Percentiles rank a stretch among this genome's conserved stretches.
These are phyloP conservation scores for Macrolepiota dolichaula DNA, from an alignment of 768 basidiomycete species.

Conservation along the genomic window DNA sequence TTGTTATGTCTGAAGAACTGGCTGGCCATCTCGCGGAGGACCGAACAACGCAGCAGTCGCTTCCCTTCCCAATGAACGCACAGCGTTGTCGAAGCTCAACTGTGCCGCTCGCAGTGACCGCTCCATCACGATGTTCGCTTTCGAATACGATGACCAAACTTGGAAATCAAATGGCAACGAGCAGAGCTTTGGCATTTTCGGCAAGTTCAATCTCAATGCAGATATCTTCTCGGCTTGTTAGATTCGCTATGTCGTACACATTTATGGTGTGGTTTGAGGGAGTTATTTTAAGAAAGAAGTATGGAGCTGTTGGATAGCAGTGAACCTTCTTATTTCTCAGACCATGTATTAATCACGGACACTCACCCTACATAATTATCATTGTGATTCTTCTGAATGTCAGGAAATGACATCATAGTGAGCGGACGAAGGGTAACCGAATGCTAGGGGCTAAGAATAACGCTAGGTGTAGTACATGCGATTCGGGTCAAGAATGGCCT, in stretches of 20 bases:
- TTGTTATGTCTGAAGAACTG: constrained; percentile 23
- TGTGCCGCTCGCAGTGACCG: constrained; percentile 29
- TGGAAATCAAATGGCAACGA: constrained; percentile 37
- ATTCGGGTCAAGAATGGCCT: too few relatives aligned
- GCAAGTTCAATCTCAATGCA: constrained; percentile 25
- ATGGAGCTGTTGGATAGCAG: too few relatives aligned
- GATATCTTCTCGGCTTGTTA: constrained; percentile 23
- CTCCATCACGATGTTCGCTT: constrained; percentile 30
- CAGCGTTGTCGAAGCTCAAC: constrained; percentile 31
- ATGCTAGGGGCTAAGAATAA: too few relatives aligned
- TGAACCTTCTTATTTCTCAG: too few relatives aligned
- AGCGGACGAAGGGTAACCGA: too few relatives aligned
- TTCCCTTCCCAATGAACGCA: constrained; percentile 27
- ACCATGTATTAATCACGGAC: too few relatives aligned
- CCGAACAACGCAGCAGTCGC: constrained; percentile 26
- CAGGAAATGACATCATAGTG: too few relatives aligned
- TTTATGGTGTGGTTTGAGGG: neutral
- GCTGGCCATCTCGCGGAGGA: constrained; percentile 38
- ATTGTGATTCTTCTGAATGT: too few relatives aligned
- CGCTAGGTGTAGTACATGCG: too few relatives aligned
- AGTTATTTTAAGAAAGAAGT: too few relatives aligned
- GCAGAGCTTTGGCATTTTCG: constrained; percentile 36
- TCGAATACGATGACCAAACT: constrained; percentile 34
- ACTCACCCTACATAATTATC: too few relatives aligned
- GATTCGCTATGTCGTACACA: neutral